Conservation (phyloP, 306 rosid species). For the Pueraria montana region DNA sequence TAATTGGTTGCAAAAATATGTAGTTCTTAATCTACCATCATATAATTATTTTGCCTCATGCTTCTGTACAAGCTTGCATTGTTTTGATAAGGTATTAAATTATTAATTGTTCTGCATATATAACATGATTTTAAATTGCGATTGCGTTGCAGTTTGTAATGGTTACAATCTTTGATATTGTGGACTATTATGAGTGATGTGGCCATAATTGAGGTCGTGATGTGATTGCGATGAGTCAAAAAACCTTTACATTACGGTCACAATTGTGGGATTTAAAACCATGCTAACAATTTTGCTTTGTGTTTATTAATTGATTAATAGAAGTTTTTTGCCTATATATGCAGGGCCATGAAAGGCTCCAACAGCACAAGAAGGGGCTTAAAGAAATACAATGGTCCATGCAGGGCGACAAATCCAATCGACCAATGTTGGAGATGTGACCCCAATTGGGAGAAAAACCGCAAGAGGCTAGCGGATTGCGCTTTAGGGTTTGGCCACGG, state of each 20-base stretch:
- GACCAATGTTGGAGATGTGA: conserved; percentile 66
- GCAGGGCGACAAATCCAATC: conserved; percentile 54
- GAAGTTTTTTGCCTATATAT: background rate
- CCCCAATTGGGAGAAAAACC: conserved; percentile 53
- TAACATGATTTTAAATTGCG: no score
- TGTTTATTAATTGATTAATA: background rate
- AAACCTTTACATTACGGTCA: no score
- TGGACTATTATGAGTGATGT: no score
- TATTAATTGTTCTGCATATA: background rate
- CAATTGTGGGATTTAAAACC: no score
- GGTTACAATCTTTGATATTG: no score
- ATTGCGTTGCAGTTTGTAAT: no score
- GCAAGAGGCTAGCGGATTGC: conserved; percentile 57
- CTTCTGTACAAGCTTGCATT: background rate
- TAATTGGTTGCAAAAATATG: background rate
- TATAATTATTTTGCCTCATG: background rate
- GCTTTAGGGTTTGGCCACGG: conserved; percentile 51
- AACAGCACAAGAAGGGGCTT: conserved; percentile 52
- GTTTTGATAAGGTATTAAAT: background rate
- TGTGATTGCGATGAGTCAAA: no score
- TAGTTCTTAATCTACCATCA: background rate
- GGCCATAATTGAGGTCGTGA: no score
- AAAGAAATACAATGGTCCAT: background rate
- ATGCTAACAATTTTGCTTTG: no score
- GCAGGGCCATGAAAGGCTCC: conserved; percentile 38